Base-by-base conservation (phyloP, 2,329 filamentous ascomycete genomes). In the Aureobasidium sp. region DNA sequence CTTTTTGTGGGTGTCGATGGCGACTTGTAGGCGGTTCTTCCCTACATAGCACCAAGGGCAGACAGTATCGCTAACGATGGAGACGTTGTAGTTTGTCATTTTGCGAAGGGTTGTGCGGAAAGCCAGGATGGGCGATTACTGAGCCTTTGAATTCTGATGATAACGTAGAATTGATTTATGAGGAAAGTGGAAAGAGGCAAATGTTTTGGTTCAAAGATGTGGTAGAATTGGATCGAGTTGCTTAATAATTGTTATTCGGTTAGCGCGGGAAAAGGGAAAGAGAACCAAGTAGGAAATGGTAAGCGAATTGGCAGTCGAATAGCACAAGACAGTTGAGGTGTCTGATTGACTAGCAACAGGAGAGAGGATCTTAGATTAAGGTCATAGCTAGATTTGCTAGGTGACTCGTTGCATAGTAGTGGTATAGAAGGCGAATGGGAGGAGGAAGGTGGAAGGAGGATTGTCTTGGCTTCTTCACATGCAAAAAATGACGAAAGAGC, bases 41-140 rank as follows among this genome's bases (percentile, higher is more conserved):
- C 90, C 91, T 17, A 95, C 79, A 73, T 91, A 94, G 80, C 91
- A 80, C 69, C 79, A 84, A 67, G 90, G 88, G 72, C 90, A 95
- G 68, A 94, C 83, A 2, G 85, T 89, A 76, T 96, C 91, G n/a
- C 84, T 90, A 63, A 91, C 85, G 70, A 91, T 84, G 63, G 87
- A 84, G 74, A 95, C 88, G 65, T 85, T 83, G 78, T 92, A 89
- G 69, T 85, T 84, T 23, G 87, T 84, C 89, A 92, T 91, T 64
- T 64, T 79, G 68, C 66, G 68, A 53, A 64, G 34, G 62, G 67
- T 62, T 37, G n/a, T 20, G 51, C 50, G 62, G 56, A 63, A 60
- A 44, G 67, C 67, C 67, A 69, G 65, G 62, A n/a, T 67, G 65
- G 63, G 62, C 47, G 47, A 27, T 62, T 41, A 26, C 20, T 29